phyloP scores from a whole-genome alignment of 2,329 filamentous ascomycete genomes.

The Xylariales sp. region DNA sequence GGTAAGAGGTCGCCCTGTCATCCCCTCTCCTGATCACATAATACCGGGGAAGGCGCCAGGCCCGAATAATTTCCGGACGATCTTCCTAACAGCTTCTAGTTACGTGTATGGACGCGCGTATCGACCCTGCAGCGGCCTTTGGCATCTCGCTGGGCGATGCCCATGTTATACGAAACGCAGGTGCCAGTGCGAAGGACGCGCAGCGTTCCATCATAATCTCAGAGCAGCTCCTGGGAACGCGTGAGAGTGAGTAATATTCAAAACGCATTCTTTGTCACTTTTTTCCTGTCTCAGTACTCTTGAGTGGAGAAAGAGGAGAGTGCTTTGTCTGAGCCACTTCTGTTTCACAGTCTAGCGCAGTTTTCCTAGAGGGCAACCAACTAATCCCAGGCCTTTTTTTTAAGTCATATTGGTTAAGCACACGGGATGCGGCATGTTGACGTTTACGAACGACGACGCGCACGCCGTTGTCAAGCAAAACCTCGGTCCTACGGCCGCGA shows the following conservation, averaged over 20 bases:
- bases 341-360: background rate
- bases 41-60: background rate
- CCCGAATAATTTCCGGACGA: background rate
- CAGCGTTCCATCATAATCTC: conserved; percentile 82
- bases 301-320: background rate
- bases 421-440: conserved; percentile 79
- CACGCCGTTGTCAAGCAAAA: conserved; percentile 67
- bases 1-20: conserved; percentile 54
- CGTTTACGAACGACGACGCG: conserved; percentile 70
- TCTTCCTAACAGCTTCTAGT: conserved; percentile 55
- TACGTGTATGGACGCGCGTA: conserved; percentile 85
- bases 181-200: conserved; percentile 74
- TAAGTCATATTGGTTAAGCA: conserved; percentile 76
- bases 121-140: conserved; percentile 75
- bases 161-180: conserved; percentile 81
- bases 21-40: background rate
- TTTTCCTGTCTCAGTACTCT: background rate
- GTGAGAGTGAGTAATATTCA: conserved; percentile 60
- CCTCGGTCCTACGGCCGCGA: conserved; percentile 62
- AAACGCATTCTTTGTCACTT: too few species aligned
- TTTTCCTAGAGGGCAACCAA: background rate
- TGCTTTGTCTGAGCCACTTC: too few species aligned
- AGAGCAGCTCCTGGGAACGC: conserved; percentile 80
- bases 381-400: conserved; percentile 7
- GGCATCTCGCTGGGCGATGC: conserved; percentile 80